Base-by-base conservation (phyloP, 2,329 filamentous ascomycete genomes). In the Epichloe gansuensis region DNA sequence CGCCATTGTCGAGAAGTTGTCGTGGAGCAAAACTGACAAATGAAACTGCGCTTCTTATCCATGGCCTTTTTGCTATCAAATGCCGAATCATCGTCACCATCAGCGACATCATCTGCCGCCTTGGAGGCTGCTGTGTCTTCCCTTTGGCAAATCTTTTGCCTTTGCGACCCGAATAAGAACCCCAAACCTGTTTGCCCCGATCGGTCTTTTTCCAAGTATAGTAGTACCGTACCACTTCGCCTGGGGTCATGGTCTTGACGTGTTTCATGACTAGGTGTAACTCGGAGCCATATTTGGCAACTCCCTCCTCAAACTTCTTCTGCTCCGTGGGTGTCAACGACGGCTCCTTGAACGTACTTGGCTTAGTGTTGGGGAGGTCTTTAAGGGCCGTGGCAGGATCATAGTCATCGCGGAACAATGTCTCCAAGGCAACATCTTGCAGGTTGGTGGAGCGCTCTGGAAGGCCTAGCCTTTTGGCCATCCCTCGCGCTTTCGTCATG, bases 201-300 rank as follows among this genome's bases (percentile, higher is more conserved):
- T 85, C 78, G 0, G 89, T 89, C 69, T 97, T 97, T 72, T 98
- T 98, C 93, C 93, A 98, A 58, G 88, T 88, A 66, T 98, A 98
- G 69, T 97, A 98, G 65, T 87, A 94, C 3, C 93, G 86, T 28
- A 95, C 89, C 56, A 96, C 85, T 54, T 88, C 81, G 49, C 85
- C 83, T 56, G 90, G 83, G 42, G 81, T 82, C 59, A 93, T 81
- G 0, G 85, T 88, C 67, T 89, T 91, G 62, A 96, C 88, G 66
- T 95, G 87, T 59, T 86, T 83, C 58, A 84, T 89, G 55, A 97
- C 85, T 46, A 80, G 78, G 58, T 88, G 80, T 61, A 95, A 82
- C 69, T 98, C 93, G 0, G 91, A 96, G 23, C 93, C 93, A 63
- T 85, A 95, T 65, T 93, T 95, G 46, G 80, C 73, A 11, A 98